phyloP scores from a whole-genome alignment of 139 green algal genomes.

The Closterium sp. region DNA sequence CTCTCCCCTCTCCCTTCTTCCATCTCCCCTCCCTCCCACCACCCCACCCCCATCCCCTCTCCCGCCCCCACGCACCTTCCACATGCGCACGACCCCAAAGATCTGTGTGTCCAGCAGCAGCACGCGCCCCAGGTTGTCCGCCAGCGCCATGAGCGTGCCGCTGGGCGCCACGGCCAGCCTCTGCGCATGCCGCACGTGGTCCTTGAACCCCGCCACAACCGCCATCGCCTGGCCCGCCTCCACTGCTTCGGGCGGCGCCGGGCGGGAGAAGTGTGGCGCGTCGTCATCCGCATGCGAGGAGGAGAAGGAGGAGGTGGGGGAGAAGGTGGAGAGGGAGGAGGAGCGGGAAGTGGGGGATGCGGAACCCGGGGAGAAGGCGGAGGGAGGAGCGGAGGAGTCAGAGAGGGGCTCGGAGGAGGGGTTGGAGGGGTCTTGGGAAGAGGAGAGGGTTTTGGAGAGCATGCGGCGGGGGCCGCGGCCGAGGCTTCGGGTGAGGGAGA shows the following conservation, averaged over 20 bases:
- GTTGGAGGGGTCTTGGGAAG: neutral
- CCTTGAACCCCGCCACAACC: slow-evolving; percentile 6
- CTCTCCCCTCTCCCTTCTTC: too few species aligned
- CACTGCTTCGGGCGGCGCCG: neutral
- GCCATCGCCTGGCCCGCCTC: slow-evolving; percentile 8
- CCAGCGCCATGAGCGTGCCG: slow-evolving; percentile 20
- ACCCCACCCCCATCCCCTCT: neutral
- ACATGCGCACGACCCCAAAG: slow-evolving; percentile 24
- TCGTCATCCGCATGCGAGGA: neutral
- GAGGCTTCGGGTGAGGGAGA: neutral
- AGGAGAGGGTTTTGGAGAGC: neutral
- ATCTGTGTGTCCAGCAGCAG: slow-evolving; percentile 13
- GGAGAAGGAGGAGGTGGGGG: neutral
- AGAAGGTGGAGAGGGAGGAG: neutral
- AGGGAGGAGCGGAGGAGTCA: neutral
- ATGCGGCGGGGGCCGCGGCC: neutral
- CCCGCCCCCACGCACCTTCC: slow-evolving; percentile 19
- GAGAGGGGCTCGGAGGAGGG: neutral
- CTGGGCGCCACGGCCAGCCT: slow-evolving; percentile 24
- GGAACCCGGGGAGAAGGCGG: neutral
- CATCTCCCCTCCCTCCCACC: too few species aligned
- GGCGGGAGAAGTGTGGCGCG: neutral
- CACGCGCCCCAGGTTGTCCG: slow-evolving; percentile 33
- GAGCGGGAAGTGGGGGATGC: neutral
- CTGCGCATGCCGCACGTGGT: neutral